Conservation (phyloP, 2,329 filamentous ascomycete genomes). For the Coniosporium tulheliwenetii region DNA sequence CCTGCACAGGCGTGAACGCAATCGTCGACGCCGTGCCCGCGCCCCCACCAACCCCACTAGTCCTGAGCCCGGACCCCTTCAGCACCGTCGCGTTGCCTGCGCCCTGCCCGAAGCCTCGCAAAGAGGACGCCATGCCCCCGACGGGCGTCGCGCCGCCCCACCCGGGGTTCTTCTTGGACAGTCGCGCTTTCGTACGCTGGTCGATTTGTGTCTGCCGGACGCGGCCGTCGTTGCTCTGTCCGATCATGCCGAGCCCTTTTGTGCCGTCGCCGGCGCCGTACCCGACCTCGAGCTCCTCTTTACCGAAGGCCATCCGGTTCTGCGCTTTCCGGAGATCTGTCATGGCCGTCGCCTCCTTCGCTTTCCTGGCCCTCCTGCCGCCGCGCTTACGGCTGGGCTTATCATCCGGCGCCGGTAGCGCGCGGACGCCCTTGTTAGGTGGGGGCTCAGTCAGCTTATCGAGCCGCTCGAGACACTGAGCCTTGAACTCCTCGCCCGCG, state of each 20-base stretch:
- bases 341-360: constrained; percentile 94
- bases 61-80: constrained; percentile 62
- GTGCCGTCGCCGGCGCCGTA: constrained; percentile 79
- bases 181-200: constrained; percentile 79
- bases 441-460: constrained; percentile 89
- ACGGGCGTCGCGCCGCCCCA: constrained; percentile 54
- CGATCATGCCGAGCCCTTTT: constrained; percentile 88
- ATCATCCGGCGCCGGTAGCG: constrained; percentile 84
- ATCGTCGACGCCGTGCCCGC: constrained; percentile 70
- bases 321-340: constrained; percentile 92
- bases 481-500: constrained; percentile 65
- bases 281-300: constrained; percentile 85
- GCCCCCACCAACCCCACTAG: constrained; percentile 59
- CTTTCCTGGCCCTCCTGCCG: constrained; percentile 75
- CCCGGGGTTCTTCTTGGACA: constrained; percentile 88
- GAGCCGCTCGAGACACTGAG: constrained; percentile 68
- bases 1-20: constrained; percentile 88
- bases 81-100: constrained; percentile 51
- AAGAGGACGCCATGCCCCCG: constrained; percentile 59
- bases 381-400: constrained; percentile 89
- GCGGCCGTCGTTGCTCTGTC: constrained; percentile 71
- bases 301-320: constrained; percentile 89
- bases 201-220: constrained; percentile 83
- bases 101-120: constrained; percentile 59
- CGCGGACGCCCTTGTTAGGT: constrained; percentile 73